phyloP scores from a whole-genome alignment of 2,329 filamentous ascomycete species.

The Ceratocystis variospora region DNA sequence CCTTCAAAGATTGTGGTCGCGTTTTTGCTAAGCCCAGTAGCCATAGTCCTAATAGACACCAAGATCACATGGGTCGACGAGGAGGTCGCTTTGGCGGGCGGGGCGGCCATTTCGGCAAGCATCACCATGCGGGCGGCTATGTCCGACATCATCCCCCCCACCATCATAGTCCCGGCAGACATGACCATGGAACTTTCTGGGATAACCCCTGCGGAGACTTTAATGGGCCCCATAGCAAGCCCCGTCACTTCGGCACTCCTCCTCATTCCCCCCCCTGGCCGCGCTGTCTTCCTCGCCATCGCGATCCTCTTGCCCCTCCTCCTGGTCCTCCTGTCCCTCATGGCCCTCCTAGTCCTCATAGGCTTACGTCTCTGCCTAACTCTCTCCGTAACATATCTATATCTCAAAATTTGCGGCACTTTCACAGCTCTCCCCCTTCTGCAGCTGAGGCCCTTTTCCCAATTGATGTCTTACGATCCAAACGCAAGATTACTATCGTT shows the following conservation, averaged over 20 bases:
- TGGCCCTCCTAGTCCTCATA: background rate
- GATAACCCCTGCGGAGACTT: background rate
- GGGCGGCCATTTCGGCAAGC: conserved; percentile 22
- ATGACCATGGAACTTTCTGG: too few relatives aligned
- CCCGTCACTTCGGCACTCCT: conserved; percentile 42
- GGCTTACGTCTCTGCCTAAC: too few relatives aligned
- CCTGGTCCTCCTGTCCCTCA: background rate
- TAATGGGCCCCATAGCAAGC: background rate
- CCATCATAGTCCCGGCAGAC: background rate
- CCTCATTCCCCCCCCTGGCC: conserved; percentile 65
- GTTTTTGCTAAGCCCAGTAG: conserved; percentile 21
- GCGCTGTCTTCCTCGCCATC: conserved; percentile 61
- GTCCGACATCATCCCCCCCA: background rate
- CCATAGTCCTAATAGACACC: conserved; percentile 14
- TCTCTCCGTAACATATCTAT: too few relatives aligned
- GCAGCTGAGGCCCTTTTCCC: background rate
- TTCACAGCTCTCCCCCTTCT: background rate
- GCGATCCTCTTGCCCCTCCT: conserved; percentile 26
- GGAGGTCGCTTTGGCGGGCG: conserved; percentile 21
- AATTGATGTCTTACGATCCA: background rate
- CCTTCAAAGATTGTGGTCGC: conserved; percentile 22
- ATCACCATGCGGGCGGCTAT: conserved; percentile 9
- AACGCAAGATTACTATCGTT: background rate
- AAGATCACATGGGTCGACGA: conserved; percentile 17
- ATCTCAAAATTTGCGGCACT: background rate